Evolutionary conservation across 106 monocot species (phyloP).

Genomic region (Apostasia shenzhenica): DNA sequence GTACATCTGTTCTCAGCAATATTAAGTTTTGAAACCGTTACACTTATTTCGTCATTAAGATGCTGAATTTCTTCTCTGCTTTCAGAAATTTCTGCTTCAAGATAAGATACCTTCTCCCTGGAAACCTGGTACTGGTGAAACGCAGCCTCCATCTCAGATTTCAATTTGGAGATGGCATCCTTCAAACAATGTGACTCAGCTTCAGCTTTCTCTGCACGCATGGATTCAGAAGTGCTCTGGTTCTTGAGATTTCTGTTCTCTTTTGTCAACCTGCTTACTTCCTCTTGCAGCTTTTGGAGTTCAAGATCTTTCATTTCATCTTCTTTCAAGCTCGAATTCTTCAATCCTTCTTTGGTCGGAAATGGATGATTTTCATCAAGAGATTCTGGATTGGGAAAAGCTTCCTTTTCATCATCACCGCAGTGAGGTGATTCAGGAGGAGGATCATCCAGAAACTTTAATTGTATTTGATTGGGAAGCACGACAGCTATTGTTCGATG

Average conservation of each 20-base stretch:
- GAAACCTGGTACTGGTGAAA: constrained; percentile 38
- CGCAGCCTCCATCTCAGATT: constrained; percentile 56
- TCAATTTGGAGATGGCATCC: constrained; percentile 28
- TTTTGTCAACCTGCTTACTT: constrained; percentile 24
- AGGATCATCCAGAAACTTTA: constrained; percentile 57
- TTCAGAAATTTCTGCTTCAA: constrained; percentile 49
- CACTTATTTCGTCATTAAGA: constrained; percentile 48
- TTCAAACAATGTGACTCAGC: constrained; percentile 30
- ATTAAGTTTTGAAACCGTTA: constrained; percentile 10
- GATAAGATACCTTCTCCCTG: constrained; percentile 29
- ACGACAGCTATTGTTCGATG: constrained; percentile 77
- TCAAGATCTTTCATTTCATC: not conserved
- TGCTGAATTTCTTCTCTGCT: constrained; percentile 32
- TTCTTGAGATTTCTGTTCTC: constrained; percentile 44
- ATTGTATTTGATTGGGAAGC: constrained; percentile 76
- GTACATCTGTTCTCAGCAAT: constrained; percentile 18
- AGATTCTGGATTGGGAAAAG: constrained; percentile 2
- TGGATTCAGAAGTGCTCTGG: constrained; percentile 29
- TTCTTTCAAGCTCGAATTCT: constrained; percentile 19
- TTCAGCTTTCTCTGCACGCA: constrained; percentile 36
- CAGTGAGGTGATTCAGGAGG: constrained; percentile 16
- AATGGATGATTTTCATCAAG: constrained; percentile 11
- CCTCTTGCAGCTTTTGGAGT: constrained; percentile 14
- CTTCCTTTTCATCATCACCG: constrained; percentile 24
- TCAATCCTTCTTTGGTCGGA: constrained; percentile 17